phyloP scores from a whole-genome alignment of 768 basidiomycete species.

The Megacollybia marginata region DNA sequence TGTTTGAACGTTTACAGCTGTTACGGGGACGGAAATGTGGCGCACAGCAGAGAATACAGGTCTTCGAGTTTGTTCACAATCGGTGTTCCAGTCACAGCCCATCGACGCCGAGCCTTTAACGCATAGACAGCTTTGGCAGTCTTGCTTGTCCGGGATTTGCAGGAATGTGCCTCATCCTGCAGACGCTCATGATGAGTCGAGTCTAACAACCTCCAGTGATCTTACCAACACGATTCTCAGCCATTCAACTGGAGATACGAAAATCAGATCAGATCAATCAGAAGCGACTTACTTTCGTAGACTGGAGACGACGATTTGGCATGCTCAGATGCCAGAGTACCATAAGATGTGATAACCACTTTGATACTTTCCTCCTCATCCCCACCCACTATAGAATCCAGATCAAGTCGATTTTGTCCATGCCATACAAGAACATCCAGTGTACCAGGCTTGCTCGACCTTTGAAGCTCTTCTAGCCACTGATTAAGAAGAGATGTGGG shows the following conservation, averaged over 20 bases:
- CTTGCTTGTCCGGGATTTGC: constrained; percentile 84
- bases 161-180: constrained; percentile 86
- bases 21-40: background rate
- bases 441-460: constrained; percentile 68
- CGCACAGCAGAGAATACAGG: constrained; percentile 74
- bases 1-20: constrained; percentile 17
- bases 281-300: constrained; percentile 53
- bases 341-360: constrained; percentile 90
- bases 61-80: constrained; percentile 94
- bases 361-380: constrained; percentile 45
- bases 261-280: background rate
- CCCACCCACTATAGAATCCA: constrained; percentile 51
- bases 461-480: constrained; percentile 88
- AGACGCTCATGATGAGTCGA: no score
- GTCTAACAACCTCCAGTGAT: no score
- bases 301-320: constrained; percentile 57
- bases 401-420: constrained; percentile 74
- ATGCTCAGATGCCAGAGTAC: constrained; percentile 81
- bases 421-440: constrained; percentile 76
- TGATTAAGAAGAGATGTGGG: constrained; percentile 89
- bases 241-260: constrained; percentile 56
- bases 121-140: constrained; percentile 87
- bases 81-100: constrained; percentile 95
- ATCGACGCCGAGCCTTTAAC: constrained; percentile 68
- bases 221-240: constrained; percentile 57